A percentile compares a stretch with the other conserved stretches of the same genome.
These are phyloP conservation scores for Botryotinia convoluta DNA, from an alignment of 2,329 filamentous ascomycete genomes.

Conservation along the genomic window DNA sequence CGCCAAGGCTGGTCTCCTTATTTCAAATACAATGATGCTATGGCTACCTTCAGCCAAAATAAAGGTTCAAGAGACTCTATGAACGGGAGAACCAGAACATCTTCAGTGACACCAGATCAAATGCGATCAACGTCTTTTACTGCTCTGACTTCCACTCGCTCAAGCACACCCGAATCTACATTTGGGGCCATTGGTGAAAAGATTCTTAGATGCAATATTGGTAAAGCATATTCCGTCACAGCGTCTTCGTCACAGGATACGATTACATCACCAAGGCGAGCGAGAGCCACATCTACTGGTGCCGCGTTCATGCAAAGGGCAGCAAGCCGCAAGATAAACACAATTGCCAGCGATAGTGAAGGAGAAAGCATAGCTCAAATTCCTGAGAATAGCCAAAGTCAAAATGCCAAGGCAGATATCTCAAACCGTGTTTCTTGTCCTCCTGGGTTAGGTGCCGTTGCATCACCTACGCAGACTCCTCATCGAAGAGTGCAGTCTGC, in stretches of 20 bases:
- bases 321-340: conserved; percentile 31
- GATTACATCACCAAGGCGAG: conserved; percentile 39
- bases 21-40: conserved; percentile 38
- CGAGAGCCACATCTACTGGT: conserved; percentile 47
- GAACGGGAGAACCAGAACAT: conserved; percentile 27
- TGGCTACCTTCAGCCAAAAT: conserved; percentile 22
- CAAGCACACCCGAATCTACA: conserved; percentile 32
- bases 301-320: conserved; percentile 46
- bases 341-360: conserved; percentile 33
- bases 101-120: conserved; percentile 33
- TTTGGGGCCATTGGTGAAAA: conserved; percentile 26
- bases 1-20: conserved; percentile 45
- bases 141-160: conserved; percentile 13
- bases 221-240: conserved; percentile 25
- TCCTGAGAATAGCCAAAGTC: conserved; percentile 15
- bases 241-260: conserved; percentile 23
- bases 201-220: conserved; percentile 27
- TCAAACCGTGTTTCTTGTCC: conserved; percentile 23
- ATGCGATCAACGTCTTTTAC: conserved; percentile 21
- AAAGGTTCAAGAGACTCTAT: conserved; percentile 20
- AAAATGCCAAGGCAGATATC: neutral
- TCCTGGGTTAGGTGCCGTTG: conserved; percentile 26
- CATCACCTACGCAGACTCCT: conserved; percentile 26
- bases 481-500: conserved; percentile 31
- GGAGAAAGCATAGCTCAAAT: conserved; percentile 26